Conservation (phyloP, 2,329 filamentous ascomycete species). For the Coniochaeta sp. region DNA sequence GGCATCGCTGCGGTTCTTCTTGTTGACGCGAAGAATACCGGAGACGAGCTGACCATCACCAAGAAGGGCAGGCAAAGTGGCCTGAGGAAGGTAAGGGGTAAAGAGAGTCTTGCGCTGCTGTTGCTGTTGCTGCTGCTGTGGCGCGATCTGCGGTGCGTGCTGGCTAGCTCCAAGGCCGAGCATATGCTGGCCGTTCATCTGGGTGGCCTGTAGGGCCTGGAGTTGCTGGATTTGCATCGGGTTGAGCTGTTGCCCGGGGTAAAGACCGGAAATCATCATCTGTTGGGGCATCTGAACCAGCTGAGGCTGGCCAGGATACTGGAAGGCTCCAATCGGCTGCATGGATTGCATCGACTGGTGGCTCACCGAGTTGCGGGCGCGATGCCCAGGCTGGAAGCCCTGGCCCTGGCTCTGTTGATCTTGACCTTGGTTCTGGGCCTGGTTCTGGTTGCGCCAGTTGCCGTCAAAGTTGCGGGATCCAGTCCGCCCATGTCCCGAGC, state of each 20-base stretch:
- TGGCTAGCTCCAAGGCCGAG: conserved; percentile 64
- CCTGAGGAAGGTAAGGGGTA: conserved; percentile 94
- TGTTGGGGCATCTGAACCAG: conserved; percentile 80
- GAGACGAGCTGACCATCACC: conserved; percentile 91
- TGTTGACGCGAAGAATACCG: conserved; percentile 95
- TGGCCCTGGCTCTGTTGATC: conserved; percentile 52
- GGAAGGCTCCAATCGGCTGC: conserved; percentile 76
- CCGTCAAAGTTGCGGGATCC: conserved; percentile 93
- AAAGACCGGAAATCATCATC: conserved; percentile 81
- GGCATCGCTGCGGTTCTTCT: conserved; percentile 98
- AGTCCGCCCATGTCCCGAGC: conserved; percentile 73
- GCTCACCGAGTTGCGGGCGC: conserved; percentile 75
- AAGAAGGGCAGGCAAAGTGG: conserved; percentile 82
- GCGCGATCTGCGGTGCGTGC: conserved; percentile 60
- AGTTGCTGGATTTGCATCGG: conserved; percentile 84
- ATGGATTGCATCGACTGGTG: conserved; percentile 59
- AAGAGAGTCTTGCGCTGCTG: conserved; percentile 98
- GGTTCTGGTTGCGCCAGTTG: conserved; percentile 83
- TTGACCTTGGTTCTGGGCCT: conserved; percentile 57
- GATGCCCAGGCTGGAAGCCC: conserved; percentile 88
- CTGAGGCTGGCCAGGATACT: conserved; percentile 82
- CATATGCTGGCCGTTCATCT: conserved; percentile 71
- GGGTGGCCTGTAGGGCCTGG: conserved; percentile 84
- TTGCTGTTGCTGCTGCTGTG: conserved; percentile 57
- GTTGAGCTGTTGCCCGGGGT: conserved; percentile 77